These are phyloP conservation scores for Cytospora chrysosperma DNA, from an alignment of 2,329 filamentous ascomycete genomes.

Conservation along the genomic window DNA sequence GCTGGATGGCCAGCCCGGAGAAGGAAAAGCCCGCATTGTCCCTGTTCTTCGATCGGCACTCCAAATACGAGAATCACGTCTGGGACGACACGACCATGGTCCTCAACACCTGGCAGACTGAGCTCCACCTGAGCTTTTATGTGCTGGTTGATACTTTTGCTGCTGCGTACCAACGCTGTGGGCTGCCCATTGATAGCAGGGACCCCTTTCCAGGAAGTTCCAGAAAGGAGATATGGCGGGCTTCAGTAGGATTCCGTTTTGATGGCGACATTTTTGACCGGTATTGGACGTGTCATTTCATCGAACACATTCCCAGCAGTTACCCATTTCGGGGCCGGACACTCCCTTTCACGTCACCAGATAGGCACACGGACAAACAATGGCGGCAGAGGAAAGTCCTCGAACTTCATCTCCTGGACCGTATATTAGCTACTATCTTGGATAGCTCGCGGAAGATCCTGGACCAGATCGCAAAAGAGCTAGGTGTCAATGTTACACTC, in stretches of 20 bases:
- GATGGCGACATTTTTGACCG: constrained; percentile 35
- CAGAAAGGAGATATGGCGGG: constrained; percentile 22
- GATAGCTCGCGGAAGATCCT: neutral
- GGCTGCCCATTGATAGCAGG: neutral
- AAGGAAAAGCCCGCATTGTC: constrained; percentile 19
- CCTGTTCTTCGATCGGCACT: constrained; percentile 29
- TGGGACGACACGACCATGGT: constrained; percentile 30
- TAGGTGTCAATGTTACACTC: neutral
- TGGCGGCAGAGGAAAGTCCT: constrained; percentile 33
- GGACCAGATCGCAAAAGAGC: neutral
- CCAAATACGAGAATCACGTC: constrained; percentile 24
- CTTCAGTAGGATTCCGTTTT: constrained; percentile 31
- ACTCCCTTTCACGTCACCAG: neutral
- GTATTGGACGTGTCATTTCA: constrained; percentile 34
- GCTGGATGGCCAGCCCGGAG: neutral
- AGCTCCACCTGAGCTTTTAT: constrained; percentile 33
- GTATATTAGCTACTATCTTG: constrained; percentile 19
- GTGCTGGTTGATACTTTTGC: constrained; percentile 11
- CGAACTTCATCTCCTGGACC: constrained; percentile 30
- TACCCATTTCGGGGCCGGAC: neutral
- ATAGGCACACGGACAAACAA: constrained; percentile 17
- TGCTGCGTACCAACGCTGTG: neutral
- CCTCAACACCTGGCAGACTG: constrained; percentile 33
- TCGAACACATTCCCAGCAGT: constrained; percentile 24
- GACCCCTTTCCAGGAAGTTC: constrained; percentile 3